Conservation (phyloP, 177 flowering plant genomes). For the Vitis hybrid region DNA sequence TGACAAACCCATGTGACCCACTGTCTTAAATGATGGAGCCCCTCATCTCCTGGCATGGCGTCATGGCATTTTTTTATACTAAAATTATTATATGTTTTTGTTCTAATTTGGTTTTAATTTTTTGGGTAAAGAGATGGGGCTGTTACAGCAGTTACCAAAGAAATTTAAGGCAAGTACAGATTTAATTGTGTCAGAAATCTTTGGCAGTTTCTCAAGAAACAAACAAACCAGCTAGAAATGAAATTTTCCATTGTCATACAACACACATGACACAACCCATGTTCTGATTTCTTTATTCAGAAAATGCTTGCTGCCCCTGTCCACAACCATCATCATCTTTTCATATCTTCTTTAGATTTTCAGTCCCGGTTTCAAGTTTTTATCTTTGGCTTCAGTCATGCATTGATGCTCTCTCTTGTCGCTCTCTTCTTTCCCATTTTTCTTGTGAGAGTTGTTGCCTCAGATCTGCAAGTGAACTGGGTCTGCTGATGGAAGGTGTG, state of each 20-base stretch:
- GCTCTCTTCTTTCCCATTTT: not conserved
- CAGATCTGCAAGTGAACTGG: constrained; percentile 15
- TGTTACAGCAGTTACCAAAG: constrained; percentile 4
- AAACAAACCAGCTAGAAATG: constrained; percentile 8
- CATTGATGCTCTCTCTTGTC: constrained; percentile 5
- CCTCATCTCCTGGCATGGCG: no score
- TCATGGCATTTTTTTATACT: no score
- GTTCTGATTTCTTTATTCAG: constrained; percentile 14
- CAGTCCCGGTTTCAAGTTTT: not conserved
- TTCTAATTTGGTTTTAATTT: no score
- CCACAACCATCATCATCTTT: not conserved
- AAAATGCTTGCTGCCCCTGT: not conserved
- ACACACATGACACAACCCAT: constrained; percentile 13
- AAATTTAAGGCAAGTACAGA: constrained; percentile 1
- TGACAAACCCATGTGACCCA: no score
- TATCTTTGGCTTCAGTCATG: not conserved
- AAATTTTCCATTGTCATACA: constrained; percentile 20
- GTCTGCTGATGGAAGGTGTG: not conserved
- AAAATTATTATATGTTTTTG: no score
- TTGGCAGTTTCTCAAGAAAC: constrained; percentile 8
- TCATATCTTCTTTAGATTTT: constrained; percentile 6
- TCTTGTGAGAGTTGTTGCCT: not conserved
- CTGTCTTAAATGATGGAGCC: no score
- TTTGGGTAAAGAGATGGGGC: not conserved
- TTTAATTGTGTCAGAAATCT: constrained; percentile 13